Evolutionary conservation across 805 yeast species (phyloP).

Genomic region (Danielia reshetovae): DNA sequence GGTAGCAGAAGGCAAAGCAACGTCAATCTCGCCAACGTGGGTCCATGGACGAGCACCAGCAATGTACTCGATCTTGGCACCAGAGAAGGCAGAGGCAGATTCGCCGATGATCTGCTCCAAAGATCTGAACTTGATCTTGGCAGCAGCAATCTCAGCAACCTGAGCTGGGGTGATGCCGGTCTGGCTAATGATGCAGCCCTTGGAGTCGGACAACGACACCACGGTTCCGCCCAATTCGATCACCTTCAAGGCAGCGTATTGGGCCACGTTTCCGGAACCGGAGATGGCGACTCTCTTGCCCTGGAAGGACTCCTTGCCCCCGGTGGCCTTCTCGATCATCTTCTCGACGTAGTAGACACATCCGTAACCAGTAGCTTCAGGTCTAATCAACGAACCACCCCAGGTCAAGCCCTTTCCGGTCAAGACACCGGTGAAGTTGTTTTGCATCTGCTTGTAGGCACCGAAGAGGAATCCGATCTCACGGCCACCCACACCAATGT

Average conservation of each 20-base stretch:
- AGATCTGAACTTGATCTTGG: conserved; percentile 74
- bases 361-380: conserved; percentile 99
- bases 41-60: conserved; percentile 97
- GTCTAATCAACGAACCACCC: conserved; percentile 99
- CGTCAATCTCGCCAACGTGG: conserved; percentile 85
- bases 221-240: conserved; percentile 96
- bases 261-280: conserved; percentile 99
- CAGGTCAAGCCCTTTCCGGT: conserved; percentile 97
- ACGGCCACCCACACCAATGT: conserved; percentile 97
- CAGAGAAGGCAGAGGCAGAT: conserved; percentile 55
- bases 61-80: conserved; percentile 66
- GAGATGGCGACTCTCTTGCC: conserved; percentile 96
- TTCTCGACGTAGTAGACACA: conserved; percentile 93
- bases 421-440: conserved; percentile 94
- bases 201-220: conserved; percentile 90
- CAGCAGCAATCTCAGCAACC: conserved; percentile 67
- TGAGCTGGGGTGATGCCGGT: conserved; percentile 83
- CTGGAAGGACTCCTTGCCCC: conserved; percentile 82
- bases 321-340: conserved; percentile 91
- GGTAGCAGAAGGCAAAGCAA: conserved; percentile 97
- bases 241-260: conserved; percentile 95
- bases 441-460: conserved; percentile 88
- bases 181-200: conserved; percentile 79
- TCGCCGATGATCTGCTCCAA: conserved; percentile 61
- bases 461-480: conserved; percentile 95